These are phyloP conservation scores for Acephala macrosclerotiorum DNA, from an alignment of 2,329 filamentous ascomycete species.

Conservation along the genomic window DNA sequence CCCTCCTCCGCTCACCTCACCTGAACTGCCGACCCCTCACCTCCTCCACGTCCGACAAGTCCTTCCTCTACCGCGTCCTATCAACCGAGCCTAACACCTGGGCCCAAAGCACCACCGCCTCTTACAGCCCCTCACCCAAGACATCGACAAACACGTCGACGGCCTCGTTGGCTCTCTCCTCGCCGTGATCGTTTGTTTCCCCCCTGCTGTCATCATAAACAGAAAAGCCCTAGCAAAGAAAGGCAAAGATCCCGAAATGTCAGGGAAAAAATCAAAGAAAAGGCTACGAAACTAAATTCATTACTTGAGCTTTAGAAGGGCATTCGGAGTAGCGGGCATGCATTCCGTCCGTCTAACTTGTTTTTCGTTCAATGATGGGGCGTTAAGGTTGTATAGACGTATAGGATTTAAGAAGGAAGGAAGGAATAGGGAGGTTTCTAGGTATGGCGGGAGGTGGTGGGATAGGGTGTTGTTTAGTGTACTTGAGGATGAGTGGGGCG, in stretches of 20 bases:
- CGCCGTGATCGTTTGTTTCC: neutral
- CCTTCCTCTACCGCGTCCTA: neutral
- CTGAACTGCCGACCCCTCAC: constrained; percentile 2
- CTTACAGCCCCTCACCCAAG: neutral
- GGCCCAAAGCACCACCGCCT: neutral
- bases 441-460: constrained; percentile 45
- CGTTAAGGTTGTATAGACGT: constrained; percentile 42
- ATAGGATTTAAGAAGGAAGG: constrained; percentile 46
- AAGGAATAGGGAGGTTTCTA: constrained; percentile 42
- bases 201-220: neutral
- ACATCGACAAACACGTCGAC: neutral
- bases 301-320: constrained; percentile 45
- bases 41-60: neutral
- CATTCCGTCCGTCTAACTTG: constrained; percentile 45
- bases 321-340: constrained; percentile 44
- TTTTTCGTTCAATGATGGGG: constrained; percentile 45
- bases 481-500: neutral
- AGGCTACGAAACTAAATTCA: constrained; percentile 47
- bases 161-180: neutral
- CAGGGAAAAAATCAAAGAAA: constrained; percentile 37
- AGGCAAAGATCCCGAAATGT: neutral
- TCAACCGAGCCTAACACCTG: neutral
- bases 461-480: constrained; percentile 36
- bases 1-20: neutral
- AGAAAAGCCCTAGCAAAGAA: too few species aligned